Evolutionary conservation across 805 yeast species (phyloP).

Genomic region (Sugiyamaella mastotermitis): DNA sequence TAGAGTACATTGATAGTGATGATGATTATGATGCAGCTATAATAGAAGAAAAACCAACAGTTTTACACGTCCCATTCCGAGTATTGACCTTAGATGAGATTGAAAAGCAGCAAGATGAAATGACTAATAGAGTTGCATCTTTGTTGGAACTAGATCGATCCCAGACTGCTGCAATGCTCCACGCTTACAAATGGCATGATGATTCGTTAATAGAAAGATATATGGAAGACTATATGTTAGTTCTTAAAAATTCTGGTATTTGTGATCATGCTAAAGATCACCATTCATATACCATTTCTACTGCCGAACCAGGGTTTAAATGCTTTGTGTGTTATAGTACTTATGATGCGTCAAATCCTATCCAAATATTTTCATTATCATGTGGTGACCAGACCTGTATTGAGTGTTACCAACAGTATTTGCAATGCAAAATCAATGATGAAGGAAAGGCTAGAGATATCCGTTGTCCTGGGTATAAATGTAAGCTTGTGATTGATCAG

Average conservation of each 20-base stretch:
- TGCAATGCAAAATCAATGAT: slow-evolving; percentile 36
- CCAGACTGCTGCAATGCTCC: slow-evolving; percentile 40
- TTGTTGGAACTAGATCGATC: slow-evolving; percentile 36
- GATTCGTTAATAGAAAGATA: slow-evolving; percentile 51
- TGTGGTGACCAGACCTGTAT: slow-evolving; percentile 73
- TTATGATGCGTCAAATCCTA: slow-evolving; percentile 37
- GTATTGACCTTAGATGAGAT: slow-evolving; percentile 20
- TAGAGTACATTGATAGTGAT: slow-evolving; percentile 19
- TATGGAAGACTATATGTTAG: slow-evolving; percentile 38
- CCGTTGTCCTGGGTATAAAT: slow-evolving; percentile 54
- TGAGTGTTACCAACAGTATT: slow-evolving; percentile 60
- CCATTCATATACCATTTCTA: background rate
- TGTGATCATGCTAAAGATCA: slow-evolving; percentile 8
- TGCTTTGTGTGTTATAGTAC: slow-evolving; percentile 76
- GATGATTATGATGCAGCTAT: slow-evolving; percentile 16
- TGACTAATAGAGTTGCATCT: slow-evolving; percentile 31
- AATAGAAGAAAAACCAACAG: slow-evolving; percentile 11
- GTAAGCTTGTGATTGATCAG: slow-evolving; percentile 37
- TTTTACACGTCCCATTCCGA: slow-evolving; percentile 19
- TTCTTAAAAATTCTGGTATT: slow-evolving; percentile 34
- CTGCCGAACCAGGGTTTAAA: slow-evolving; percentile 28
- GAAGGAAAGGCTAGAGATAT: slow-evolving; percentile 36
- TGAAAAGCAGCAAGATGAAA: slow-evolving; percentile 27
- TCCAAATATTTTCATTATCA: slow-evolving; percentile 42
- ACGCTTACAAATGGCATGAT: slow-evolving; percentile 52